Base-by-base conservation (phyloP, 352 stramenopile genomes). In the Phytophthora capsici region DNA sequence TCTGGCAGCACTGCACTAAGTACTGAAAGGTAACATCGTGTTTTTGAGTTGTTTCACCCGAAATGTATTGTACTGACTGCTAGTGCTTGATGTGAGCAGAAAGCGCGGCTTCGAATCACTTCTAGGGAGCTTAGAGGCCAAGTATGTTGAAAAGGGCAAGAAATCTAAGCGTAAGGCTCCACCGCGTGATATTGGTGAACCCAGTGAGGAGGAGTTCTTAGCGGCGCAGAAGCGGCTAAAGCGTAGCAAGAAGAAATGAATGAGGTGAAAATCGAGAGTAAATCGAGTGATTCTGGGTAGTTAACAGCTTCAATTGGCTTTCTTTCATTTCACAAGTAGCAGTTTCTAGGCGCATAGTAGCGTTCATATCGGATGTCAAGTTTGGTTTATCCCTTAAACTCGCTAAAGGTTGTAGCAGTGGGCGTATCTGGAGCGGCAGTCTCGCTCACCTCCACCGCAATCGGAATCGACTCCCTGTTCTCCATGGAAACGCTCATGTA, bases 141-240 rank as follows among this genome's bases (percentile, higher is more conserved):
- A 86, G 45, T 92, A 91, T 45, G 74, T 67, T 26, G 68, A 82
- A 16, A 76, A 86, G 40, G 55, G 44, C 17, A 86, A 86, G 48
- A 75, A 78, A 17, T 68, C 75, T 28, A 88, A 80, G 41, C 57
- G 63, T 23, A 74, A 78, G 36, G 47, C 59, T 28, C 47, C 28
- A 17, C 8, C 52, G 20, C 23, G 37, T 6, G 53, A 61, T 17
- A 13, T 52, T 23, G 38, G 32, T 30, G 64, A 80, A 30, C 85
- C 83, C 17, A 88, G 69, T 23, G 85, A 94, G 68, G 80, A 91
- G 34, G 80, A 86, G 20, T 94, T 92, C 40, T 47, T 79, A 0
- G 85, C 77, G 1, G 66, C 85, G 4, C 79, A 90, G 46, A 65
- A 80, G 34, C 71, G 82, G 17, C 55, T 91, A 12, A 78, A 82